phyloP scores from a whole-genome alignment of 208 protist genomes.

The Trichomonas vaginalis region DNA sequence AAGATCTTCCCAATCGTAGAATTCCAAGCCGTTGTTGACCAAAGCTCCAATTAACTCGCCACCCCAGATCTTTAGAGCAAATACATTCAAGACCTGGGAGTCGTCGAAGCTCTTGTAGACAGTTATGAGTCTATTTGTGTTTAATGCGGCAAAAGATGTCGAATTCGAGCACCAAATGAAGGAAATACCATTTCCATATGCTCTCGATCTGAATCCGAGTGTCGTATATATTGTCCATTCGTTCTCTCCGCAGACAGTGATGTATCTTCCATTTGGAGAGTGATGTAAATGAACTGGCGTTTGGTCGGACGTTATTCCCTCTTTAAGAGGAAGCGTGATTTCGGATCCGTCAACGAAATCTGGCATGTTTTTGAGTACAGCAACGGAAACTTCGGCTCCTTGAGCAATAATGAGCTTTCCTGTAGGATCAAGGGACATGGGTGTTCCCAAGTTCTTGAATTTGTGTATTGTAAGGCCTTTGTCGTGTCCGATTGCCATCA shows the following conservation, averaged over 20 bases:
- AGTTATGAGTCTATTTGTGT: background rate
- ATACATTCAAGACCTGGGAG: background rate
- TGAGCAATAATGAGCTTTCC: background rate
- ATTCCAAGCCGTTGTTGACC: background rate
- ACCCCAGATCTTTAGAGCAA: background rate
- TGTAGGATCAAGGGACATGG: background rate
- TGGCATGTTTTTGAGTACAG: background rate
- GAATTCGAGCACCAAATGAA: background rate
- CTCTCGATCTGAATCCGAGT: background rate
- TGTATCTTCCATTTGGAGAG: background rate
- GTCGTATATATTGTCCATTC: background rate
- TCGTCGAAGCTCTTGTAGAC: background rate
- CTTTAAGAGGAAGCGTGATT: background rate
- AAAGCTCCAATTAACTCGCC: background rate
- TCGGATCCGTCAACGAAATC: background rate
- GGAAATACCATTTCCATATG: background rate
- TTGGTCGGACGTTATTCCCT: background rate
- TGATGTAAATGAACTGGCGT: background rate
- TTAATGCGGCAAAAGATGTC: background rate
- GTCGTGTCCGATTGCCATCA: conserved; percentile 66
- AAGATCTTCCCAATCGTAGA: background rate
- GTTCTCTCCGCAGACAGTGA: background rate
- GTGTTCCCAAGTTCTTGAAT: background rate
- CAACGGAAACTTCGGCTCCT: background rate
- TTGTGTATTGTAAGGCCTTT: conserved; percentile 23